Conservation (phyloP, 805 yeast genomes). For the Saturnispora mendoncae region DNA sequence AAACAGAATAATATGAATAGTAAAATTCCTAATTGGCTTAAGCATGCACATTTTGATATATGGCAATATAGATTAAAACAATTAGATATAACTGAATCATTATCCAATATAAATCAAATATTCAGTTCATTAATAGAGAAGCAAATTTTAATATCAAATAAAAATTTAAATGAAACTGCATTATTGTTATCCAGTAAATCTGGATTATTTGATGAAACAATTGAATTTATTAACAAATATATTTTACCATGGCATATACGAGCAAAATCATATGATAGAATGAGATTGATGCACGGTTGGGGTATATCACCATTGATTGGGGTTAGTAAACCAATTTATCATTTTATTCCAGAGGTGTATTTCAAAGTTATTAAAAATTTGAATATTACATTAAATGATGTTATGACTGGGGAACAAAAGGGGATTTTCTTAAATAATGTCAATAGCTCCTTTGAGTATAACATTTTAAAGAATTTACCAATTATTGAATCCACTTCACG, state of each 20-base stretch:
- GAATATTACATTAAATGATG: slow-evolving; percentile 12
- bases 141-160: slow-evolving; percentile 24
- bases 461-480: slow-evolving; percentile 14
- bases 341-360: slow-evolving; percentile 10
- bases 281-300: slow-evolving; percentile 13
- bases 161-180: slow-evolving; percentile 24
- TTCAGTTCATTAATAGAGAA: slow-evolving; percentile 15
- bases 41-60: slow-evolving; percentile 20
- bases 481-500: neutral
- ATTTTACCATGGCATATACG: slow-evolving; percentile 22
- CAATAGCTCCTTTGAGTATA: slow-evolving; percentile 9
- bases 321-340: slow-evolving; percentile 9
- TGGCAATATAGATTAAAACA: slow-evolving; percentile 27
- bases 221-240: slow-evolving; percentile 23
- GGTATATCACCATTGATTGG: slow-evolving; percentile 9
- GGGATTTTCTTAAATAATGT: slow-evolving; percentile 11
- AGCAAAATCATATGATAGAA: slow-evolving; percentile 7
- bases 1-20: slow-evolving; percentile 6
- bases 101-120: slow-evolving; percentile 14
- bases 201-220: slow-evolving; percentile 17
- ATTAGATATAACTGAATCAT: slow-evolving; percentile 20
- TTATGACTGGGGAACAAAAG: slow-evolving; percentile 11
- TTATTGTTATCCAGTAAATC: slow-evolving; percentile 17
- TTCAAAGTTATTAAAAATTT: slow-evolving; percentile 15
- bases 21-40: slow-evolving; percentile 21